These are phyloP conservation scores for Punctularia strigosozonata DNA, from an alignment of 768 basidiomycete genomes.

Conservation along the genomic window DNA sequence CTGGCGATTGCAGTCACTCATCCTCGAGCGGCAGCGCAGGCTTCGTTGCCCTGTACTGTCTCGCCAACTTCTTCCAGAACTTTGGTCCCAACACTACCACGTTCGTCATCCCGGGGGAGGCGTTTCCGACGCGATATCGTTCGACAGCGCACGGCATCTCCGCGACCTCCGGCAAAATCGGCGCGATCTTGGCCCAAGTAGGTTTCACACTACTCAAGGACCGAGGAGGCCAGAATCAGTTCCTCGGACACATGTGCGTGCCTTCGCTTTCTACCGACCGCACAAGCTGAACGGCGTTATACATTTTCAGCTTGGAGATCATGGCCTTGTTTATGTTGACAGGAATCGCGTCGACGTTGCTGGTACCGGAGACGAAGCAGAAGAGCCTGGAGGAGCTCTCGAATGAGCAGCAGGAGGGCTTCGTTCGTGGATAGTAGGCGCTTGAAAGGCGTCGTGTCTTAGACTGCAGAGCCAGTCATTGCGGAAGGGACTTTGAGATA, in stretches of 20 bases:
- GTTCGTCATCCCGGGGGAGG: conserved; percentile 32
- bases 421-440: too few species aligned
- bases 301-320: conserved; percentile 22
- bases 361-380: conserved; percentile 31
- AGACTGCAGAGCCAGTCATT: too few species aligned
- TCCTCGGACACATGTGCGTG: conserved; percentile 22
- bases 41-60: conserved; percentile 27
- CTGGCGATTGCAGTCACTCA: too few species aligned
- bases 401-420: conserved; percentile 23
- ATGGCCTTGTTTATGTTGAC: conserved; percentile 37
- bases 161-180: conserved; percentile 31
- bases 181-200: conserved; percentile 29
- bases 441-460: too few species aligned
- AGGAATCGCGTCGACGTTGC: conserved; percentile 26
- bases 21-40: conserved; percentile 13
- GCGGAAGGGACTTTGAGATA: too few species aligned
- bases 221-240: conserved; percentile 19
- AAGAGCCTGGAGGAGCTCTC: conserved; percentile 23
- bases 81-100: conserved; percentile 33
- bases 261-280: conserved; percentile 4
- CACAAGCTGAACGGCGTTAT: background rate
- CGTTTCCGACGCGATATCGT: conserved; percentile 33
- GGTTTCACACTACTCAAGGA: conserved; percentile 25
- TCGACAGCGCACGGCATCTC: conserved; percentile 32
- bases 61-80: conserved; percentile 32